Evolutionary conservation across 2,329 filamentous ascomycete genomes (phyloP), one percentile per base, ranked within the genome.

Genomic region (Hymenoscyphus scutula): DNA sequence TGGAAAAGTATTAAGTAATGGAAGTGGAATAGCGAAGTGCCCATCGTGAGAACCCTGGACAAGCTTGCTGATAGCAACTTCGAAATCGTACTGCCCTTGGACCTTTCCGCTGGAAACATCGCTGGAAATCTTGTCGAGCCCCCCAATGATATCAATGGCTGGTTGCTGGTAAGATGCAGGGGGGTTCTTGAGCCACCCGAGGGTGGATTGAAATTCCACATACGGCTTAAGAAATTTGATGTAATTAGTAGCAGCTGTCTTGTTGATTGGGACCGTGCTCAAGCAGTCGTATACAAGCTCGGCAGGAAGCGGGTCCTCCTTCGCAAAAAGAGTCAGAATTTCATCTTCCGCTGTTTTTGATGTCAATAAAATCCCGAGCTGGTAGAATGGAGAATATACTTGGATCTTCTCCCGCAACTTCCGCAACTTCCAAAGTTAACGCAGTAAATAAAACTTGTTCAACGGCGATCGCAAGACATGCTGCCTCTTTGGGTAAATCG

Each of bases 61-160:
- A 29, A 65, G 56, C 10, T 41, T 37, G 25, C n/a, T 23, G 15
- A 65, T 15, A 3, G 63, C 61, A 34, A 25, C 19, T 37, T 67
- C 61, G 34, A 64, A 67, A n/a, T 63, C 63, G 41, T 65, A 67
- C 37, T 67, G 53, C 3, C 57, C 62, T 25, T 57, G 59, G 37
- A 60, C 65, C 25, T 51, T n/a, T n/a, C 59, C 62, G 15, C 3
- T n/a, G 6, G 56, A 25, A 3, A 63, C 54, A 11, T 32, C 59
- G 15, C 11, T 58, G 2, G 29, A 25, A n/a, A 67, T 53, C n/a
- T 23, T 25, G 23, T 65, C 54, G 41, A 67, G 53, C 53, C 60
- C 45, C 2, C 60, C 60, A 23, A 62, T 15, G 5, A 67, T 54
- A 41, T 67, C 65, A 2, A 61, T 34, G 41, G 59, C 37, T 8